Evolutionary conservation across 1,284 basidiomycete species (phyloP).

Genomic region (Malassezia equina): DNA sequence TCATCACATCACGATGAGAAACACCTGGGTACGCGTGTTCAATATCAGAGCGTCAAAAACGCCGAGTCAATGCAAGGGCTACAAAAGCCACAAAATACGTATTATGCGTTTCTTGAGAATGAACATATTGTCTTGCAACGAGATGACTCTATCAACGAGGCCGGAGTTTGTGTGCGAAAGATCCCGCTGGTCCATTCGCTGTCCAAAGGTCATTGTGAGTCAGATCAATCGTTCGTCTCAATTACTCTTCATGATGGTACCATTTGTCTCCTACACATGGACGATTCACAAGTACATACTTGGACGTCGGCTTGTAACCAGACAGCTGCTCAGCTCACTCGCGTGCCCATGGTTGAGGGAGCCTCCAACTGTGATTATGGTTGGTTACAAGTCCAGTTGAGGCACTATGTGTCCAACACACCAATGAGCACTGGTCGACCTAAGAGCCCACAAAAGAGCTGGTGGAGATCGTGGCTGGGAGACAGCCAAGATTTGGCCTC

Average conservation of each 20-base stretch:
- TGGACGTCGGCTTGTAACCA: constrained; percentile 64
- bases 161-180: background rate
- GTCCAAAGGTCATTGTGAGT: constrained; percentile 10
- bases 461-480: background rate
- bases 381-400: constrained; percentile 55
- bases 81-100: background rate
- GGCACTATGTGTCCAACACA: background rate
- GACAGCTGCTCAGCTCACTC: constrained; percentile 86
- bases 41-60: background rate
- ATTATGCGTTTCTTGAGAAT: background rate
- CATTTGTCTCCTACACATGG: constrained; percentile 20
- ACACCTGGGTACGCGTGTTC: background rate
- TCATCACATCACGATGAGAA: background rate
- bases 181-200: constrained; percentile 1
- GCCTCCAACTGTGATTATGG: constrained; percentile 99
- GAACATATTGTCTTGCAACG: background rate
- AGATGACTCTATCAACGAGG: background rate
- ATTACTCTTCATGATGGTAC: constrained; percentile 19
- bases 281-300: background rate
- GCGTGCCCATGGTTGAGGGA: constrained; percentile 83
- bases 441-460: background rate
- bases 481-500: background rate
- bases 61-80: background rate
- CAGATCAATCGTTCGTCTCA: background rate
- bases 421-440: background rate